Percentiles rank a stretch among this genome's conserved stretches.
Conservation (phyloP, 495 filamentous ascomycete species). For the Astrothelium macrocarpum region DNA sequence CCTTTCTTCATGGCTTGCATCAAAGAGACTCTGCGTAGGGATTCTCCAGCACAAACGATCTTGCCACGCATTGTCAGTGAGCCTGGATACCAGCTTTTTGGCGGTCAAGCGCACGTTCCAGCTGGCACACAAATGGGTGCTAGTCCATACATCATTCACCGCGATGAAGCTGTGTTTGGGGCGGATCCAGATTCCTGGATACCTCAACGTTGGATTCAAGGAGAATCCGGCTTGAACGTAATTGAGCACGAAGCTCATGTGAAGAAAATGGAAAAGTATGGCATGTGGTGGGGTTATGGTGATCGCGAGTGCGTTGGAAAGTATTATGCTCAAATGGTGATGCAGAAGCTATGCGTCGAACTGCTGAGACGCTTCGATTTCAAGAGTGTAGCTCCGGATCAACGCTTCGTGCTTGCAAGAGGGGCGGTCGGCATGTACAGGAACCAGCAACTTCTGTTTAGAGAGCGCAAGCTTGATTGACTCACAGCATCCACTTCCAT, state of each 20-base stretch:
- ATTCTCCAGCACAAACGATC: slow-evolving; percentile 13
- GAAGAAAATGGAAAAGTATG: not conserved
- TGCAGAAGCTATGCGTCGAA: slow-evolving; percentile 24
- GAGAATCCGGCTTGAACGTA: not conserved
- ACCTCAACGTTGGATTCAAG: slow-evolving; percentile 19
- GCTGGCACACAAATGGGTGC: slow-evolving; percentile 20
- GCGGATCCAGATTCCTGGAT: slow-evolving; percentile 17
- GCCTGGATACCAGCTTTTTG: not conserved
- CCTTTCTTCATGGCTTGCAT: slow-evolving; percentile 21
- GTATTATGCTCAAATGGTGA: slow-evolving; percentile 25
- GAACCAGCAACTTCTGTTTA: not conserved
- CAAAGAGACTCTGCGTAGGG: slow-evolving; percentile 14
- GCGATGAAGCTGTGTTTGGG: slow-evolving; percentile 19
- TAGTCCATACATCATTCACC: slow-evolving; percentile 21
- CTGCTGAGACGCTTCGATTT: slow-evolving; percentile 22
- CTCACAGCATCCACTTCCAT: no score
- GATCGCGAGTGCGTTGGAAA: slow-evolving; percentile 23
- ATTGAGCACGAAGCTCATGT: slow-evolving; percentile 4
- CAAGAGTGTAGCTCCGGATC: slow-evolving; percentile 13
- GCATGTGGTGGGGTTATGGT: slow-evolving; percentile 22
- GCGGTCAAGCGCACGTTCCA: slow-evolving; percentile 8
- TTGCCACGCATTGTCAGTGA: slow-evolving; percentile 11
- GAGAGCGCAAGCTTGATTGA: no score
- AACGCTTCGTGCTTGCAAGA: not conserved
- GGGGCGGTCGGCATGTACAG: not conserved